phyloP scores from a whole-genome alignment of 306 rosid genomes.

The Rosa chinensis region DNA sequence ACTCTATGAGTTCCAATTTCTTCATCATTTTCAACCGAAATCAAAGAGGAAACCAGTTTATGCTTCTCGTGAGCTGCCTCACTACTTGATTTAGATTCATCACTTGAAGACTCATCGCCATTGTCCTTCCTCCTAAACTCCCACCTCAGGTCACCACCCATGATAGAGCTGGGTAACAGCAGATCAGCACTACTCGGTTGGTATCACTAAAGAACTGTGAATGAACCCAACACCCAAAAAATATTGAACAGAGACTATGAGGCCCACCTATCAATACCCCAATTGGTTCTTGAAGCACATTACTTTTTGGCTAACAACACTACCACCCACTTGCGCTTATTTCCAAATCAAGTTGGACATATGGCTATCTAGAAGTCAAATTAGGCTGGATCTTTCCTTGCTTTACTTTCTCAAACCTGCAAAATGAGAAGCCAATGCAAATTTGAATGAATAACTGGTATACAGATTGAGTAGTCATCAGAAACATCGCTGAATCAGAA shows the following conservation, averaged over 20 bases:
- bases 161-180: conserved; percentile 13
- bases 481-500: neutral
- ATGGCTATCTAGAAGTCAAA: neutral
- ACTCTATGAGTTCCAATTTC: conserved; percentile 4
- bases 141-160: conserved; percentile 25
- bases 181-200: conserved; percentile 1
- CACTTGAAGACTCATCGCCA: conserved; percentile 16
- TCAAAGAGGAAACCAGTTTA: conserved; percentile 30
- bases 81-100: conserved; percentile 20
- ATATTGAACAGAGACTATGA: neutral
- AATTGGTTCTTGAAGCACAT: neutral
- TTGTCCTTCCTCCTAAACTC: conserved; percentile 32
- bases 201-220: neutral
- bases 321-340: neutral
- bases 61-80: conserved; percentile 18
- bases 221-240: conserved; percentile 2
- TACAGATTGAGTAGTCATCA: neutral
- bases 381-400: neutral
- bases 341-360: neutral
- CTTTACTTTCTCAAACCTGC: conserved; percentile 17
- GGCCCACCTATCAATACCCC: neutral
- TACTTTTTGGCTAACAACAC: neutral
- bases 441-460: conserved; percentile 14
- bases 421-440: conserved; percentile 13
- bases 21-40: conserved; percentile 17